Conservation (phyloP, 2,329 filamentous ascomycete species). For the Xylaria sp. region DNA sequence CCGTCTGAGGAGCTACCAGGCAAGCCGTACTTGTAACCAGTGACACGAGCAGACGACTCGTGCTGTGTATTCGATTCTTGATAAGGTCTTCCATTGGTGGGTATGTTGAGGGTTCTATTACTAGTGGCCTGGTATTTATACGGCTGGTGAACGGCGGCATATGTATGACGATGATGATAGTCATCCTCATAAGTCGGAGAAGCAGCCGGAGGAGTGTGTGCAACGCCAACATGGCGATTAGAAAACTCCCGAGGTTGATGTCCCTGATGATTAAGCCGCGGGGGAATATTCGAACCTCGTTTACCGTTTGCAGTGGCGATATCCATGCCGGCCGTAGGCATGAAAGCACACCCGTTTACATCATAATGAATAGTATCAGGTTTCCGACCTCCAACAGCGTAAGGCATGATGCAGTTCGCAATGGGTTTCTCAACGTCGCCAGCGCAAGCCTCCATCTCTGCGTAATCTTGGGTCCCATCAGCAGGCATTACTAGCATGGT, state of each 20-base stretch:
- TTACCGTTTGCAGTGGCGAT: not conserved
- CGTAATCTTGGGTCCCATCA: not conserved
- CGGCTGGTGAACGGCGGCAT: not conserved
- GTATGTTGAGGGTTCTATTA: not conserved
- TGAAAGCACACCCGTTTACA: too few species aligned
- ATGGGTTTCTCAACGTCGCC: too few species aligned
- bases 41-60: not conserved
- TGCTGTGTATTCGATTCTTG: not conserved
- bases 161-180: not conserved
- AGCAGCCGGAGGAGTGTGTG: not conserved
- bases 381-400: not conserved
- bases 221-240: not conserved
- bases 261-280: not conserved
- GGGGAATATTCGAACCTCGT: not conserved
- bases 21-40: slow-evolving; percentile 7
- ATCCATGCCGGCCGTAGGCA: not conserved
- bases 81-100: not conserved
- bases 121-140: not conserved
- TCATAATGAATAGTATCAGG: not conserved
- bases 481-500: not conserved
- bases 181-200: not conserved
- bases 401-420: too few species aligned
- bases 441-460: too few species aligned
- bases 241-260: not conserved
- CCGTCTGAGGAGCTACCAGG: slow-evolving; percentile 3